phyloP scores from a whole-genome alignment of 139 green algal genomes.

The Monoraphidium neglectum region DNA sequence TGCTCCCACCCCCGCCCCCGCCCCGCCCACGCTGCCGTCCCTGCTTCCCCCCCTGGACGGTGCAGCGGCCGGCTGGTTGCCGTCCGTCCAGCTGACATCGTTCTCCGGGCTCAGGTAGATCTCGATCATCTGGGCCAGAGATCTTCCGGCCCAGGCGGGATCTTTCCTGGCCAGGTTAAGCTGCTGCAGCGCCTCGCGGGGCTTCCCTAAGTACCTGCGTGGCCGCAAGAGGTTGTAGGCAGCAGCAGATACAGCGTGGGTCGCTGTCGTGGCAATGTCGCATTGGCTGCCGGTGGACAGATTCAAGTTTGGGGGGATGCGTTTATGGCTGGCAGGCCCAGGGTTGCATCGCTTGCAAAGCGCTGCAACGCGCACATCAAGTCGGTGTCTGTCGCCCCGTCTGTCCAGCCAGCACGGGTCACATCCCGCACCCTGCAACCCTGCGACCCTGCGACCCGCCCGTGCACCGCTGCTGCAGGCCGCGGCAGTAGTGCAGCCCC shows the following conservation, averaged over 20 bases:
- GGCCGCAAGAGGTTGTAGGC: neutral
- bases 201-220: conserved; percentile 60
- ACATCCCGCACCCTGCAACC: no score
- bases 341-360: no score
- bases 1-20: no score
- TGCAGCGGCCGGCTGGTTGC: no score
- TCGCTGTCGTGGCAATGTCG: no score
- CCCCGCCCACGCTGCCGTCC: conserved; percentile 48
- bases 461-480: conserved; percentile 40
- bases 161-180: conserved; percentile 70
- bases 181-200: conserved; percentile 58
- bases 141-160: conserved; percentile 55
- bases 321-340: no score
- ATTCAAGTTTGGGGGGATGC: no score
- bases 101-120: conserved; percentile 78
- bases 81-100: no score
- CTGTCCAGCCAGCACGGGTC: no score
- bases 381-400: no score
- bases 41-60: conserved; percentile 29
- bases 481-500: conserved; percentile 72
- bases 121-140: conserved; percentile 79
- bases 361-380: no score
- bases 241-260: neutral
- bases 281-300: neutral
- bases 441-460: no score